These are phyloP conservation scores for Brassica incana DNA, from an alignment of 345 rosid species.

Conservation along the genomic window DNA sequence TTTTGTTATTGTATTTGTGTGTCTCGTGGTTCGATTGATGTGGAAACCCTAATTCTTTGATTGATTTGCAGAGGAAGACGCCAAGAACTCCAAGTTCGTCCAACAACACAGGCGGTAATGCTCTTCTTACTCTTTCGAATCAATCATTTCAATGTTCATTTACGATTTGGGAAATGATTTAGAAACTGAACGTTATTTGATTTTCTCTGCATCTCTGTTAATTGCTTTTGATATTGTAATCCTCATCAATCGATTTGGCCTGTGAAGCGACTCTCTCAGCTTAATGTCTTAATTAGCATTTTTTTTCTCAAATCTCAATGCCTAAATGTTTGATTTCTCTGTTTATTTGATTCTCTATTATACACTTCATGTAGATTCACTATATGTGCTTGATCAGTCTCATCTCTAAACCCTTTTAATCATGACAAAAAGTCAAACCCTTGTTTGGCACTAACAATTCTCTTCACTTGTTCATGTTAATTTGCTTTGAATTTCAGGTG, in stretches of 20 bases:
- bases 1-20: conserved; percentile 4
- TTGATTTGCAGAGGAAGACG: conserved; percentile 78
- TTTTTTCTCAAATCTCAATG: not conserved
- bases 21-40: not conserved
- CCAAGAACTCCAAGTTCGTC: conserved; percentile 79
- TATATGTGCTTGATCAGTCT: not conserved
- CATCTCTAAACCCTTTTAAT: not conserved
- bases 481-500: conserved; percentile 24
- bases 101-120: conserved; percentile 78
- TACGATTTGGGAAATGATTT: not conserved
- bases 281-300: too few relatives aligned
- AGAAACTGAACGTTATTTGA: not conserved
- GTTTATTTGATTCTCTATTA: not conserved
- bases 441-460: not conserved
- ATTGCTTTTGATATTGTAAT: not conserved
- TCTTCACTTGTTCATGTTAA: not conserved
- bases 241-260: not conserved
- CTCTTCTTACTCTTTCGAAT: not conserved
- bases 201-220: not conserved
- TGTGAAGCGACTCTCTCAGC: too few relatives aligned
- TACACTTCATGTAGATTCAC: not conserved
- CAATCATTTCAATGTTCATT: not conserved
- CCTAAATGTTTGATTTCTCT: not conserved
- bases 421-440: not conserved
- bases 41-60: conserved; percentile 24